Evolutionary conservation across 2,329 filamentous ascomycete species (phyloP).

Genomic region (Aspergillus ochraceus): DNA sequence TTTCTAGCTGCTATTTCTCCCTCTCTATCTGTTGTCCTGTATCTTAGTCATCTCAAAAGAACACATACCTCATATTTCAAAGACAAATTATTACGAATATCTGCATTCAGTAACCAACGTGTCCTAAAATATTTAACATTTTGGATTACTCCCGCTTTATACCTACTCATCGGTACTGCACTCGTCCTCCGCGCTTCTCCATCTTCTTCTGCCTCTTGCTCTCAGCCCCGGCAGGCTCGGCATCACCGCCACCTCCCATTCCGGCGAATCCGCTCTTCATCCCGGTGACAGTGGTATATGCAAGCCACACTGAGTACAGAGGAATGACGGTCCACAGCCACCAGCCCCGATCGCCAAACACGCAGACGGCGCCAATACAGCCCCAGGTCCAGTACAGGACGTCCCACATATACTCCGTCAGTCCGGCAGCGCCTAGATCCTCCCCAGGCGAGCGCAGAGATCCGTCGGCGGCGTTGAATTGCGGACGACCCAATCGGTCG

Average conservation of each 20-base stretch:
- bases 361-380: conserved; percentile 66
- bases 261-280: conserved; percentile 47
- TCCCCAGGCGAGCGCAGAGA: conserved; percentile 78
- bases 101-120: neutral
- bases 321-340: conserved; percentile 58
- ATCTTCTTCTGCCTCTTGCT: conserved; percentile 57
- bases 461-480: conserved; percentile 62
- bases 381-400: conserved; percentile 92
- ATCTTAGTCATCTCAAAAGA: neutral
- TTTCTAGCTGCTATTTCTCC: neutral
- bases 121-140: neutral
- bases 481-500: conserved; percentile 79
- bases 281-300: conserved; percentile 48
- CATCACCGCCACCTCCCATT: conserved; percentile 37
- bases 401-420: conserved; percentile 99
- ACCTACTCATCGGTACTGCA: conserved; percentile 41
- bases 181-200: conserved; percentile 48
- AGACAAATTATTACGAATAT: neutral
- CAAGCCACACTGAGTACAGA: conserved; percentile 48
- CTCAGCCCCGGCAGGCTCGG: conserved; percentile 26
- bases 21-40: too few species aligned
- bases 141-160: neutral
- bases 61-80: neutral
- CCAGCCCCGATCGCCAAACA: conserved; percentile 82
- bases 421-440: conserved; percentile 79